Percentiles rank a stretch among this genome's conserved stretches.
Evolutionary conservation across 352 stramenopile species (phyloP).

Genomic region (Phytophthora citrophthora): DNA sequence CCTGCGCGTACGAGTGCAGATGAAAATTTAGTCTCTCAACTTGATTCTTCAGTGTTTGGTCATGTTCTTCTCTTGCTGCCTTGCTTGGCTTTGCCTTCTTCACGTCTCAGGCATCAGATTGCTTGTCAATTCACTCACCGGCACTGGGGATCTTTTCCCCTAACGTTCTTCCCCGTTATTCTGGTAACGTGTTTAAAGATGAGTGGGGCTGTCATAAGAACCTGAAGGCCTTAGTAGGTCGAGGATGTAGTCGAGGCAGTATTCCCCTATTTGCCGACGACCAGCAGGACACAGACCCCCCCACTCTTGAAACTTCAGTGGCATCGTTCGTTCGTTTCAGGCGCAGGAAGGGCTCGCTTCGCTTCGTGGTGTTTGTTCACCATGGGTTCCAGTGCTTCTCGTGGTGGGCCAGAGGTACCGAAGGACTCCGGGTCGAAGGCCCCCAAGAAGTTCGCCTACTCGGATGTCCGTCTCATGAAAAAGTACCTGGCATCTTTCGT

Average conservation of each 20-base stretch:
- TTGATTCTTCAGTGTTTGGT: too few relatives aligned
- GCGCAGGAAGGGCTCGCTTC: constrained; percentile 11
- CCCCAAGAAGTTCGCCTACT: constrained; percentile 36
- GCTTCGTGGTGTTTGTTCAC: constrained; percentile 3
- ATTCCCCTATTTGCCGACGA: constrained; percentile 9
- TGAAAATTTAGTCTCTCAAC: too few relatives aligned
- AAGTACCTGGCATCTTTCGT: constrained; percentile 50
- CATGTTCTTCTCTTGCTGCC: too few relatives aligned
- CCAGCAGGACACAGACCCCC: background rate
- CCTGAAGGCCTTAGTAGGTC: constrained; percentile 10
- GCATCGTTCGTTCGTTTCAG: constrained; percentile 1
- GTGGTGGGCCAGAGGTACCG: background rate
- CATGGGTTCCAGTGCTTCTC: constrained; percentile 31
- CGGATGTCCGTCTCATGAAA: constrained; percentile 44
- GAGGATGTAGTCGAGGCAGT: constrained; percentile 3
- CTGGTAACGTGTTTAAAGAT: background rate
- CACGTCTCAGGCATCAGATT: too few relatives aligned
- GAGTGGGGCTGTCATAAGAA: constrained; percentile 27
- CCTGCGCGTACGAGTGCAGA: too few relatives aligned
- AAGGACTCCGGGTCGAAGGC: constrained; percentile 14
- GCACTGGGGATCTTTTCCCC: too few relatives aligned
- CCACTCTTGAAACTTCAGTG: constrained; percentile 20
- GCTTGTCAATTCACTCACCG: too few relatives aligned
- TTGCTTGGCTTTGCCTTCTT: too few relatives aligned
- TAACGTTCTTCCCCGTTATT: too few relatives aligned